Percentiles rank a stretch among this genome's conserved stretches.
These are phyloP conservation scores for Neostapfia colusana DNA, from an alignment of 176 grass and related monocot species.

Conservation along the genomic window DNA sequence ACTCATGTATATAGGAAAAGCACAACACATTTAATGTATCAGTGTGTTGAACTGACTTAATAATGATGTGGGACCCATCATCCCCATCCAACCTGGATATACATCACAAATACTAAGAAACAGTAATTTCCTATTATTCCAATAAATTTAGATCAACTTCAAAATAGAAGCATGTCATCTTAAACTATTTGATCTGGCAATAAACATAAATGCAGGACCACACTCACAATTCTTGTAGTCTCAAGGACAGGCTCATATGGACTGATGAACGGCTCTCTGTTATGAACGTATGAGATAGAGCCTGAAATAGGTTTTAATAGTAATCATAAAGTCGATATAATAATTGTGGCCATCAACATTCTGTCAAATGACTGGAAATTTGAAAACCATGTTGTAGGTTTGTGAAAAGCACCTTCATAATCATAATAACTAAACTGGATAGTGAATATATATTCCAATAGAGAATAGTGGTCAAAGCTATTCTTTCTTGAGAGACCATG, in stretches of 20 bases:
- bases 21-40: conserved; percentile 7
- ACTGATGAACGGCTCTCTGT: conserved; percentile 72
- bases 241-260: conserved; percentile 70
- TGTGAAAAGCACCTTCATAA: not conserved
- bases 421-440: no score
- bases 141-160: conserved; percentile 8
- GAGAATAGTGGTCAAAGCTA: no score
- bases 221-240: conserved; percentile 96
- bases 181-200: not conserved
- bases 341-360: not conserved
- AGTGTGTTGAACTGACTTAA: not conserved
- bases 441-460: no score
- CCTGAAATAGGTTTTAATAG: conserved; percentile 59
- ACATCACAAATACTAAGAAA: not conserved
- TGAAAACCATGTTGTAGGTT: not conserved
- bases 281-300: conserved; percentile 81
- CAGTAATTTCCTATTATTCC: conserved; percentile 4
- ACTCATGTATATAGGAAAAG: not conserved
- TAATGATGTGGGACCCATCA: not conserved
- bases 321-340: not conserved
- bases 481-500: not conserved
- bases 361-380: not conserved
- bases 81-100: conserved; percentile 3
- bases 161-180: conserved; percentile 3
- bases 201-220: conserved; percentile 13